Evolutionary conservation across 148 eudicot genomes (phyloP), one percentile per base, ranked within the genome.

Genomic region (Fallopia convolvulus): DNA sequence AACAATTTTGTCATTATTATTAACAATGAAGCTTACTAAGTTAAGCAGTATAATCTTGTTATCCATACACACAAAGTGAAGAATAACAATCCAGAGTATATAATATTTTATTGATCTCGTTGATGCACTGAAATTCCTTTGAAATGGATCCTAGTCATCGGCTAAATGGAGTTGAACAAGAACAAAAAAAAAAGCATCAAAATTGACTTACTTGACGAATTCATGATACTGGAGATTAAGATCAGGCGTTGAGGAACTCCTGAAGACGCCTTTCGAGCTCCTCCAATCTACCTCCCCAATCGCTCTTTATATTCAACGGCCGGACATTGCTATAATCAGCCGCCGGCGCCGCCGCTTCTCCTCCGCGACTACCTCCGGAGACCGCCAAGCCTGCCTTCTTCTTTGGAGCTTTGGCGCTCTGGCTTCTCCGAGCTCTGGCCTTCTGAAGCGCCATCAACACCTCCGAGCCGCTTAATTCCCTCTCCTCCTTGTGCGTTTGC

Each of bases 251-350:
- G 20, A 58, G 11, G 79, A 87, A 84, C 26, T 85, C 80, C 47
- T 77, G 83, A 74, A 89, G 81, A 50, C 85, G 87, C 70, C 52
- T 84, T 76, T 89, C 84, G 56, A 89, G 65, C 47, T 89, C 86
- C 56, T 83, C 83, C 83, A 89, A 79, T n/a, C 90, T 84, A 76
- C 77, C 72, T 44, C 48, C 77, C 92, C 92, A 89, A 56, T 86
- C 87, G 48, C 76, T 79, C 73, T 83, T 87, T 0, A 87, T 40
- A 41, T 55, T 70, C 42, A 89, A 15, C 46, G 90, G 84, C 75
- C 88, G 82, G 48, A 79, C 83, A 63, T 73, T 78, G 60, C 78
- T 79, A n/a, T 48, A 78, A 81, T 78, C 81, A n/a, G 36, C 61
- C 44, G 26, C 71, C 0, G 47, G 72, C 63, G 26, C 71, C 8